phyloP scores from a whole-genome alignment of 2,329 filamentous ascomycete species.

The Penicillium brevicompactum region DNA sequence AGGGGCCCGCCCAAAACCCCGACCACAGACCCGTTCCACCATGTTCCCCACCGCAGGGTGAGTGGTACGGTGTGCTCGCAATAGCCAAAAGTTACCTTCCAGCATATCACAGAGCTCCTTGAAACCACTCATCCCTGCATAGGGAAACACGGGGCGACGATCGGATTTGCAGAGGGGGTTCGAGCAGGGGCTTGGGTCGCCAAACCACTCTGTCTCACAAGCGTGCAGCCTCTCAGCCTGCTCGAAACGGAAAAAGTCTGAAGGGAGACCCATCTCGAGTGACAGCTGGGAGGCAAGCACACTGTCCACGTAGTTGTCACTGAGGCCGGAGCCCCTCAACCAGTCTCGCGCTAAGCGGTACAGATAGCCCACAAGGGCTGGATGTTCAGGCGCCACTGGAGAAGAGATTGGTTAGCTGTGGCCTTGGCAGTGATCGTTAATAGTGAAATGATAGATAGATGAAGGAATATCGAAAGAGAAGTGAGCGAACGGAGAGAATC shows the following conservation, averaged over 20 bases:
- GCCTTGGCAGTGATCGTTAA: background rate
- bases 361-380: constrained; percentile 31
- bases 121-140: constrained; percentile 17
- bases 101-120: constrained; percentile 22
- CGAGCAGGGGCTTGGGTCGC: constrained; percentile 26
- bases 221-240: constrained; percentile 31
- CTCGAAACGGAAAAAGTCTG: constrained; percentile 8
- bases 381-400: constrained; percentile 29
- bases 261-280: constrained; percentile 22
- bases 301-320: constrained; percentile 19
- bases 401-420: constrained; percentile 1
- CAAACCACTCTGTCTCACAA: constrained; percentile 37
- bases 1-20: constrained; percentile 31
- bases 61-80: constrained; percentile 33
- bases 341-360: constrained; percentile 39
- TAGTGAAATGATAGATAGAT: background rate
- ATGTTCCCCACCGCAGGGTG: constrained; percentile 30
- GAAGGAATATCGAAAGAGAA: background rate
- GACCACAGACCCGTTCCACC: constrained; percentile 27
- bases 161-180: constrained; percentile 31
- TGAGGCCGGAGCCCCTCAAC: constrained; percentile 17
- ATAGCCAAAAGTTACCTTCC: constrained; percentile 34
- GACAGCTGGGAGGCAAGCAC: constrained; percentile 28
- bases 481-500: background rate
- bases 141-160: constrained; percentile 17